These are phyloP conservation scores for Odontarrhena argentea DNA, from an alignment of 345 rosid genomes.

Conservation along the genomic window DNA sequence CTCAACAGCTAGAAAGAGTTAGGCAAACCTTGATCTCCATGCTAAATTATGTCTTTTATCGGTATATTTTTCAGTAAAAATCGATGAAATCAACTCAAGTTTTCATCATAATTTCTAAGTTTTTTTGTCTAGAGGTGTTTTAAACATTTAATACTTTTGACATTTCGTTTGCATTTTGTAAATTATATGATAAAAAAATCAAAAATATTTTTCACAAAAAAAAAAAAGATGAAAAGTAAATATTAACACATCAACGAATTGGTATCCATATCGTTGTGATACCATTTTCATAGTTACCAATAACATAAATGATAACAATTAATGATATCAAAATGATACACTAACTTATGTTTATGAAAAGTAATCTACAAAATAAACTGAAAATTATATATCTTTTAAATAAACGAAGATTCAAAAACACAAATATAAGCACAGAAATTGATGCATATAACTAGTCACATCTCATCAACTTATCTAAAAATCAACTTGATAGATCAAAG, in stretches of 20 bases:
- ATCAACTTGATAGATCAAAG: not conserved
- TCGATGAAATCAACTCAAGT: not conserved
- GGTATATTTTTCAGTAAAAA: not conserved
- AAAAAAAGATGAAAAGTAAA: not conserved
- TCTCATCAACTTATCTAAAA: not conserved
- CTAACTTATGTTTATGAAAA: too few species aligned
- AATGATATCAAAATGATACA: too few species aligned
- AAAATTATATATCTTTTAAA: too few species aligned
- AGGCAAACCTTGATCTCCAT: constrained; percentile 27
- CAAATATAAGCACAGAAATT: not conserved
- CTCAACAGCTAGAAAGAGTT: constrained; percentile 29
- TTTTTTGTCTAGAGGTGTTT: not conserved
- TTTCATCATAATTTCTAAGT: not conserved
- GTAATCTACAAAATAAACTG: too few species aligned
- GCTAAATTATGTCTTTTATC: constrained; percentile 3
- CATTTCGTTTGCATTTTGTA: not conserved
- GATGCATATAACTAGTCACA: not conserved
- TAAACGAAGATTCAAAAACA: not conserved
- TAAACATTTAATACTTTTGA: not conserved
- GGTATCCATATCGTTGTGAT: too few species aligned
- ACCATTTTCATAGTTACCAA: too few species aligned
- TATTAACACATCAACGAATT: too few species aligned
- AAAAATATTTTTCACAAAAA: not conserved
- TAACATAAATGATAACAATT: too few species aligned
- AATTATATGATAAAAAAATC: not conserved